These are phyloP conservation scores for Botryotinia narcissicola DNA, from an alignment of 2,329 filamentous ascomycete genomes.

Conservation along the genomic window DNA sequence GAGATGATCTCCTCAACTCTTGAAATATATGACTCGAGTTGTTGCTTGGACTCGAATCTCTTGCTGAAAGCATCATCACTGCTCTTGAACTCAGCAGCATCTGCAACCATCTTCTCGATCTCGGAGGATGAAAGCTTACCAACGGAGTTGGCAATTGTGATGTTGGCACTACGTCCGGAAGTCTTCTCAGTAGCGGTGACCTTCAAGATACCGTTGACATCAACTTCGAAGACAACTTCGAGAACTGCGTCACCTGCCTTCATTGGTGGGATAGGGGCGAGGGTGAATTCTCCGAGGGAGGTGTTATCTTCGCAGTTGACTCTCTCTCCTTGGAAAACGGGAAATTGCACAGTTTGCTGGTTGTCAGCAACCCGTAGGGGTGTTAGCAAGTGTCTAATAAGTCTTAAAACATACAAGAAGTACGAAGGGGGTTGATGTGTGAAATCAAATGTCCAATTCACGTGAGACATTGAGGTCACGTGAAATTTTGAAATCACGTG, in stretches of 20 bases:
- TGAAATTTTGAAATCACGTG: no score
- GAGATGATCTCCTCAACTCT: slow-evolving; percentile 98
- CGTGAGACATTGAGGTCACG: accelerated
- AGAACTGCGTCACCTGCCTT: slow-evolving; percentile 77
- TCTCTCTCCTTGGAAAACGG: slow-evolving; percentile 93
- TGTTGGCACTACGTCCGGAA: slow-evolving; percentile 96
- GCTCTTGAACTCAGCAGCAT: slow-evolving; percentile 98
- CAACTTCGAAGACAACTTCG: slow-evolving; percentile 98
- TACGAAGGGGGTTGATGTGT: background rate
- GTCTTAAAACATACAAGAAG: background rate
- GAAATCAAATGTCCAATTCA: background rate
- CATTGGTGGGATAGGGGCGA: slow-evolving; percentile 86
- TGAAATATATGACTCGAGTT: slow-evolving; percentile 98
- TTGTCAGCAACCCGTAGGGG: slow-evolving; percentile 7
- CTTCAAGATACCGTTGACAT: slow-evolving; percentile 99
- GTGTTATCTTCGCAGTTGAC: slow-evolving; percentile 99
- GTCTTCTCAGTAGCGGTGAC: slow-evolving; percentile 99
- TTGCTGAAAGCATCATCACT: slow-evolving; percentile 99
- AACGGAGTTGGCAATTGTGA: slow-evolving; percentile 99
- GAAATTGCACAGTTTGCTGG: slow-evolving; percentile 64
- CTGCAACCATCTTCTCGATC: slow-evolving; percentile 95
- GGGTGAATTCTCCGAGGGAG: slow-evolving; percentile 93
- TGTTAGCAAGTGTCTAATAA: background rate
- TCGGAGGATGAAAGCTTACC: slow-evolving; percentile 93
- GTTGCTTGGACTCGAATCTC: slow-evolving; percentile 98